Base-by-base conservation (phyloP, 129 eudicot genomes). In the Flaveria bidentis region DNA sequence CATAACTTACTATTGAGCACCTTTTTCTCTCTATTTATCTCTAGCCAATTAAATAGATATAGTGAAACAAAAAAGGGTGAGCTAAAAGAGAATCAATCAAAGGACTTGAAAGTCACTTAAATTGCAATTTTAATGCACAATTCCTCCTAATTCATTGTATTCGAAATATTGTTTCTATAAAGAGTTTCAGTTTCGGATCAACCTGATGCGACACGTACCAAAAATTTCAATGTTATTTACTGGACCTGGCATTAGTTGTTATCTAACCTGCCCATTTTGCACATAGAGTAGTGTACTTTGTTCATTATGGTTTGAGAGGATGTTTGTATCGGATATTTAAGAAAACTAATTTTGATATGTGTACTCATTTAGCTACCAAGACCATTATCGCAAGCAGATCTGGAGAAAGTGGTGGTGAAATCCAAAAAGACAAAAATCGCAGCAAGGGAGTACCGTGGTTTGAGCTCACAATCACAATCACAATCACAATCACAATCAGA, bases 391-490 rank as follows among this genome's bases (percentile, higher is more conserved):
- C 97, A 94, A 74, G 26, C 57, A 9, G 99, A 94, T 82, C 76
- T 94, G 56, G 99, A 94, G 88, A 91, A 68, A 70, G 96, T 87
- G 36, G 77, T 89, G 1, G 69, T 84, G 2, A 87, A 86, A 2
- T 66, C 90, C 17, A 91, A 58, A 75, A 87, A 82, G 80, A 87
- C 96, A 11, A 84, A 78, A 80, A 89, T 78, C 44, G 97, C 99
- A 18, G 94, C 99, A 23, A 86, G 77, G 12, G 96, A 91, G 79
- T 94, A 84, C 83, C 71, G 45, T 33, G 69, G 69, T 30, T 63
- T 63, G 46, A 33, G 64, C 76, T 84, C 91, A 13, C 87, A 72
- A 36, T 84, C 92, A 11, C 87, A 72, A 41, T 69, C 90, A 11
- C 87, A 72, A 41, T 69, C 90, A 13, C 87, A 72, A 36, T 84